A percentile compares a stretch with the other conserved stretches of the same genome.
phyloP scores from a whole-genome alignment of 2,329 filamentous ascomycete genomes.

The Hypoxylon sp. region DNA sequence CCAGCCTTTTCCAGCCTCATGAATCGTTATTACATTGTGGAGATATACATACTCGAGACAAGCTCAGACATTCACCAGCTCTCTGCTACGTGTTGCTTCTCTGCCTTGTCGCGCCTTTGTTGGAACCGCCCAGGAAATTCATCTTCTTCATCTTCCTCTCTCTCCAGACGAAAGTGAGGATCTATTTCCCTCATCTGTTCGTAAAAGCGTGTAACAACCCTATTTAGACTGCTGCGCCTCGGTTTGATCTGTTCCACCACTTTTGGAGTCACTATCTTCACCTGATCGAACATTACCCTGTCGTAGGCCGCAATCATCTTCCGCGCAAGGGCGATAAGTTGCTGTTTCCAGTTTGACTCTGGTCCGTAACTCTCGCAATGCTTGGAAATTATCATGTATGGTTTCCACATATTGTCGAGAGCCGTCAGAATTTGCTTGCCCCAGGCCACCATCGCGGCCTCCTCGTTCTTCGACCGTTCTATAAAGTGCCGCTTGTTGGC shows the following conservation, averaged over 20 bases:
- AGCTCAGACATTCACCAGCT: not conserved
- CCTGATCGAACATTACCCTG: conserved; percentile 40
- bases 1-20: conserved; percentile 12
- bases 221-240: conserved; percentile 43
- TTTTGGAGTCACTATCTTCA: conserved; percentile 33
- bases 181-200: conserved; percentile 36
- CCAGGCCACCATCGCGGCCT: conserved; percentile 57
- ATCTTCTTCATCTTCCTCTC: conserved; percentile 10
- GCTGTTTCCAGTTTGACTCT: conserved; percentile 25
- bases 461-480: conserved; percentile 47
- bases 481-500: conserved; percentile 58
- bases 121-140: conserved; percentile 5
- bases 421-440: conserved; percentile 64
- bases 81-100: not conserved
- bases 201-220: conserved; percentile 44
- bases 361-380: conserved; percentile 27
- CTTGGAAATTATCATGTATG: conserved; percentile 52
- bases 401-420: conserved; percentile 63
- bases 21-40: conserved; percentile 10
- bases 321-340: conserved; percentile 47
- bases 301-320: conserved; percentile 49
- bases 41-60: conserved; percentile 13
- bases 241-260: conserved; percentile 33
- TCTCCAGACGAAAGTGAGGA: conserved; percentile 28
- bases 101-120: not conserved